Conservation (phyloP, 2,329 filamentous ascomycete genomes). For the Mycosphaerelloides madeirae region DNA sequence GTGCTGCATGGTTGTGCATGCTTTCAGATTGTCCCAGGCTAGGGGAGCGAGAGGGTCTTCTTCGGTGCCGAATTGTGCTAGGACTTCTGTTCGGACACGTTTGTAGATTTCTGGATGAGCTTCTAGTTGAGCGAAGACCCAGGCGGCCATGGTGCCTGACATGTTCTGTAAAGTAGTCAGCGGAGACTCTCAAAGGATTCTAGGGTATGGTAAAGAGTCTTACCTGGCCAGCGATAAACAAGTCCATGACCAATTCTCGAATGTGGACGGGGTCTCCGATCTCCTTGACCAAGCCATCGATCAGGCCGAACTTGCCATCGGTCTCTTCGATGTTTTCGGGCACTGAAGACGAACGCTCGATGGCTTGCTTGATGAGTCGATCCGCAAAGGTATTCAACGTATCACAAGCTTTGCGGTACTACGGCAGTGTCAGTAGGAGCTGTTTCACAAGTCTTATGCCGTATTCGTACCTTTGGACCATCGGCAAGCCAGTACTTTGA, state of each 20-base stretch:
- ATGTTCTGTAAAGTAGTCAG: slow-evolving; percentile 43
- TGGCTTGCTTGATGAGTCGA: slow-evolving; percentile 15
- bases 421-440: neutral
- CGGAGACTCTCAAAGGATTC: no score
- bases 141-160: slow-evolving; percentile 47
- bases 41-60: slow-evolving; percentile 37
- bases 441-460: neutral
- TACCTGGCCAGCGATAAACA: slow-evolving; percentile 45
- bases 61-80: slow-evolving; percentile 19
- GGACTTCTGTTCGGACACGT: slow-evolving; percentile 24
- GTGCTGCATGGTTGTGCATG: slow-evolving; percentile 41
- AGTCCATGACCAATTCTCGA: slow-evolving; percentile 41
- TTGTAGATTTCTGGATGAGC: slow-evolving; percentile 23
- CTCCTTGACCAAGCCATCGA: slow-evolving; percentile 40
- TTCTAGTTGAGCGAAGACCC: slow-evolving; percentile 32
- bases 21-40: slow-evolving; percentile 20
- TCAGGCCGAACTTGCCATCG: slow-evolving; percentile 36
- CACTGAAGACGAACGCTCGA: slow-evolving; percentile 5
- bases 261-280: slow-evolving; percentile 38
- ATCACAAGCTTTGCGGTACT: slow-evolving; percentile 37
- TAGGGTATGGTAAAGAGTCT: no score
- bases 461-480: slow-evolving; percentile 27
- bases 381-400: slow-evolving; percentile 18
- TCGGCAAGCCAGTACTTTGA: slow-evolving; percentile 40
- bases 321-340: neutral